These are phyloP conservation scores for Piromyces finnis DNA, from an alignment of 192 early-diverging fungal species.

Conservation along the genomic window DNA sequence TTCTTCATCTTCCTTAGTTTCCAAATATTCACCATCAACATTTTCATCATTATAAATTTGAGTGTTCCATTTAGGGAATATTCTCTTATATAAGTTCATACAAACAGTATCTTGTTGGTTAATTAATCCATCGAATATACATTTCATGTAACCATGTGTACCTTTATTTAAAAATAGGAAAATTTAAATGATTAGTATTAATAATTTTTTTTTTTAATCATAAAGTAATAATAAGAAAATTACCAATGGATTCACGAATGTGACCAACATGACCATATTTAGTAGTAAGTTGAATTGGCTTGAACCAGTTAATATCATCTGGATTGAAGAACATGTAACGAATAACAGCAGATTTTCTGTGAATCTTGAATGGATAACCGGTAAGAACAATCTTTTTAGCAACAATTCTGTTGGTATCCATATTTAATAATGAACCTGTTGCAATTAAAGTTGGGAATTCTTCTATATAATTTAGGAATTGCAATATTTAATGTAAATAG, in stretches of 20 bases:
- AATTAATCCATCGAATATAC: constrained; percentile 70
- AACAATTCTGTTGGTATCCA: constrained; percentile 67
- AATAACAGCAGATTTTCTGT: constrained; percentile 80
- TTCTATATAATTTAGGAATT: neutral
- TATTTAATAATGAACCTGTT: constrained; percentile 56
- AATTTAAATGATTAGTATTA: too few species aligned
- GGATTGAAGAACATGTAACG: constrained; percentile 95
- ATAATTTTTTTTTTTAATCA: too few species aligned
- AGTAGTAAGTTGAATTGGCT: constrained; percentile 79
- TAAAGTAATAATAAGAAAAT: neutral
- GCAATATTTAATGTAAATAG: too few species aligned
- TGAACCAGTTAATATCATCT: constrained; percentile 88
- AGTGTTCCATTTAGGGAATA: constrained; percentile 93
- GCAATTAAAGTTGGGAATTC: constrained; percentile 44
- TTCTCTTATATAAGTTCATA: constrained; percentile 91
- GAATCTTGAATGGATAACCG: constrained; percentile 85
- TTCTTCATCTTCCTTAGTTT: neutral
- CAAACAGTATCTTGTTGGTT: constrained; percentile 88
- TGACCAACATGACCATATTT: constrained; percentile 84
- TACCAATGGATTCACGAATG: constrained; percentile 62
- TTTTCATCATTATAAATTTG: neutral
- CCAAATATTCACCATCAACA: neutral
- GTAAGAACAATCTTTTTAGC: constrained; percentile 89
- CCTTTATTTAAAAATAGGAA: too few species aligned
- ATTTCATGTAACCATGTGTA: constrained; percentile 96